Evolutionary conservation across 23 red algal genomes (phyloP).

Genomic region (Gracilaria caudata): DNA sequence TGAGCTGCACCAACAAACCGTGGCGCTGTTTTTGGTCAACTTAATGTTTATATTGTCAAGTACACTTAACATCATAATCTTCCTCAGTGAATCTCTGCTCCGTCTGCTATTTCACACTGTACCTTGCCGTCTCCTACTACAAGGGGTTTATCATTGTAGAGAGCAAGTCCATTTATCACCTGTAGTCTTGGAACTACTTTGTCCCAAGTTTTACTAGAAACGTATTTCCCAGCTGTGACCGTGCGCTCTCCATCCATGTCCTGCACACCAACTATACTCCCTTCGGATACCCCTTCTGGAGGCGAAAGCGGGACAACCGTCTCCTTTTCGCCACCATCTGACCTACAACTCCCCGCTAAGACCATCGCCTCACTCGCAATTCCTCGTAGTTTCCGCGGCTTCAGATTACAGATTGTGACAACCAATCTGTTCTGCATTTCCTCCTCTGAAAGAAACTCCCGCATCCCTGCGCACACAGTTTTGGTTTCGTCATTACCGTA

Average conservation of each 20-base stretch:
- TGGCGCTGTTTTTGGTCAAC: slow-evolving; percentile 8
- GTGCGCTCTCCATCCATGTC: slow-evolving; percentile 57
- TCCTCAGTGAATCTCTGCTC: slow-evolving; percentile 77
- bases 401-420: slow-evolving; percentile 78
- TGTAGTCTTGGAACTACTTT: slow-evolving; percentile 56
- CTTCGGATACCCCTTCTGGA: slow-evolving; percentile 13
- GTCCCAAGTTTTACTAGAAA: slow-evolving; percentile 78
- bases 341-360: slow-evolving; percentile 58
- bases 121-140: slow-evolving; percentile 31
- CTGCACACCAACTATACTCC: slow-evolving; percentile 17
- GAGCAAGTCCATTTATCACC: slow-evolving; percentile 43
- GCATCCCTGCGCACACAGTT: slow-evolving; percentile 78
- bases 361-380: slow-evolving; percentile 75
- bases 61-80: slow-evolving; percentile 11
- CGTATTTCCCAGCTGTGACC: slow-evolving; percentile 57
- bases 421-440: slow-evolving; percentile 62
- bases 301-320: slow-evolving; percentile 52
- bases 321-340: slow-evolving; percentile 48
- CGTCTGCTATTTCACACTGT: slow-evolving; percentile 57
- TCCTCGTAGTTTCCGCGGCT: slow-evolving; percentile 73
- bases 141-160: slow-evolving; percentile 49
- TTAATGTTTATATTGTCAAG: slow-evolving; percentile 22
- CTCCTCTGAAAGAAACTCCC: slow-evolving; percentile 60
- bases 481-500: slow-evolving; percentile 36
- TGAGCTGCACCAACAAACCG: not conserved